phyloP scores from a whole-genome alignment of 1,139 yeast species.

The Wickerhamomyces sp. region DNA sequence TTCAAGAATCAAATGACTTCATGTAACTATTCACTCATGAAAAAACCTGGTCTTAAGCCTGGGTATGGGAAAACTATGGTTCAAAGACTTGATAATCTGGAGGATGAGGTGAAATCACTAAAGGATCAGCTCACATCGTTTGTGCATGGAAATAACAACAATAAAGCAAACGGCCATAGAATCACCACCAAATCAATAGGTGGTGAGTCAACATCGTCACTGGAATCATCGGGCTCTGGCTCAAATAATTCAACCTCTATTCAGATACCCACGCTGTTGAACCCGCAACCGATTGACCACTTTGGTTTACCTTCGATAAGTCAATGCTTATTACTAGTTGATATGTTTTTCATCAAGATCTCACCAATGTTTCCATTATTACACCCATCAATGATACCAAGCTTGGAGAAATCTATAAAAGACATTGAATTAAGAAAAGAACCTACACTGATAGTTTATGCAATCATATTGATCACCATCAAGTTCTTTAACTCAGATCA shows the following conservation, averaged over 20 bases:
- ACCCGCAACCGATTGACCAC: slow-evolving; percentile 6
- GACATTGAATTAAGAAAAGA: slow-evolving; percentile 5
- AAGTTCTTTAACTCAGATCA: slow-evolving; percentile 16
- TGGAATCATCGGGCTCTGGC: not conserved
- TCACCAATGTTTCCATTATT: slow-evolving; percentile 18
- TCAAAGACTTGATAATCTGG: slow-evolving; percentile 16
- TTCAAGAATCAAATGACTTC: slow-evolving; percentile 21
- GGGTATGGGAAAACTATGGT: slow-evolving; percentile 20
- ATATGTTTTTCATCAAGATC: slow-evolving; percentile 15
- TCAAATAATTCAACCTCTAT: slow-evolving; percentile 3
- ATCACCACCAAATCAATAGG: not conserved
- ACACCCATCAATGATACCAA: slow-evolving; percentile 14
- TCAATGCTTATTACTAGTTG: slow-evolving; percentile 13
- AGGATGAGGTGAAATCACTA: slow-evolving; percentile 9
- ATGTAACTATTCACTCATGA: slow-evolving; percentile 16
- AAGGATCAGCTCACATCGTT: slow-evolving; percentile 7
- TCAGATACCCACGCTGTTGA: slow-evolving; percentile 15
- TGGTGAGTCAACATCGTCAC: not conserved
- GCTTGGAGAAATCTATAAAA: slow-evolving; percentile 5
- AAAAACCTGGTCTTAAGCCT: slow-evolving; percentile 21
- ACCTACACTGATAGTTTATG: slow-evolving; percentile 15
- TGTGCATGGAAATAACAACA: not conserved
- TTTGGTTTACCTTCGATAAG: slow-evolving; percentile 12
- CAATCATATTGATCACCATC: slow-evolving; percentile 16
- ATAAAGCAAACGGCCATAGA: not conserved